Base-by-base conservation (phyloP, 2,329 filamentous ascomycete genomes). In the Claviceps sp. region DNA sequence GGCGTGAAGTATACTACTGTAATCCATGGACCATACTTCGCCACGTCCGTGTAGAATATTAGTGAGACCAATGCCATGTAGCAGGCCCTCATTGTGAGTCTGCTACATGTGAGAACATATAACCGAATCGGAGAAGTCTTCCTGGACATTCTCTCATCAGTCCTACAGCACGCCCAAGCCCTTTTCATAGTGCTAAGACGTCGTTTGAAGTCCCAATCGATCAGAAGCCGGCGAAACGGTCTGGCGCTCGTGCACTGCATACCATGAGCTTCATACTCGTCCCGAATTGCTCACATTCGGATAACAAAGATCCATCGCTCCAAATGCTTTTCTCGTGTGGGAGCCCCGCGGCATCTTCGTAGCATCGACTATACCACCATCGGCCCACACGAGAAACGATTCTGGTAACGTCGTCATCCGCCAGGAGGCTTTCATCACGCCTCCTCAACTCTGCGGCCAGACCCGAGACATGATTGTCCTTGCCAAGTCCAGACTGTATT, bases 361-460 rank as follows among this genome's bases (percentile, higher is more conserved):
- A 97, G 72, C 91, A 96, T 50, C 86, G 81, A 9, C 82, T 86
- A 68, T 95, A 97, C 93, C 93, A 98, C 88, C 91, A 97, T 44
- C 93, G 79, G 2, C 89, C 91, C 11, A 97, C 91, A 56, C 83
- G 85, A 16, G 89, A 85, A 22, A 97, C 89, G 76, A 95, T 95
- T 62, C 88, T 90, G 14, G 88, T 88, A 62, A 97, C 95, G 58
- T 82, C 84, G 62, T 89, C 87, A 58, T 95, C 88, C 22, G 85
- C 84, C 14, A 78, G 72, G 0, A 80, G 74, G n/a, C 79, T 78
- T 38, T 82, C 76, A 57, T 88, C 83, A 34, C 76, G 30, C 3
- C 30, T 24, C 24, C 24, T 81, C 67, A 88, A 84, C 69, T 88
- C 81, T 61, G 89, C 85, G 1, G 82, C 81, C 1, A 89, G 71